Conservation (phyloP, 2,329 filamentous ascomycete genomes). For the Cladobotryum mycophilum region DNA sequence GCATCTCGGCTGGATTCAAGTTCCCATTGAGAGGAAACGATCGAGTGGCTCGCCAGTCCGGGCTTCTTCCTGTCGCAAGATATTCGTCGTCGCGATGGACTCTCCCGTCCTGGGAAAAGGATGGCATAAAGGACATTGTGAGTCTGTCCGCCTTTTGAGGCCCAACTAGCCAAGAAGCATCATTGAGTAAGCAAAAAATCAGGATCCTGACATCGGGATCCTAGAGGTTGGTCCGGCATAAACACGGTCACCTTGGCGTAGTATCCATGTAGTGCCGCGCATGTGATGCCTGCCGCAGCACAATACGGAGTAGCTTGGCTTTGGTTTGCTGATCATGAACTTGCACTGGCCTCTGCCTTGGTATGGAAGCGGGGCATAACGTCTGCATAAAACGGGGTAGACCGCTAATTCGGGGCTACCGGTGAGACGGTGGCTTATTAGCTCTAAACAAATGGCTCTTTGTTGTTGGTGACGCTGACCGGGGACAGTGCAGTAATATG, state of each 20-base stretch:
- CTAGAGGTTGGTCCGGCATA: constrained; percentile 4
- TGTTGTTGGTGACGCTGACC: no score
- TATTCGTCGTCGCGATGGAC: constrained; percentile 24
- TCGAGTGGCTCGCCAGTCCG: constrained; percentile 19
- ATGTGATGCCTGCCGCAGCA: constrained; percentile 18
- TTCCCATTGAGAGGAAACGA: constrained; percentile 17
- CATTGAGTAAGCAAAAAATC: constrained; percentile 3
- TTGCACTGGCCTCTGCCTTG: background rate
- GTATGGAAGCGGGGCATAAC: constrained; percentile 22
- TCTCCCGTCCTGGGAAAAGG: constrained; percentile 25
- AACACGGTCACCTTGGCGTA: constrained; percentile 7
- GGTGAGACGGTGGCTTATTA: constrained; percentile 1
- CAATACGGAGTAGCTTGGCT: background rate
- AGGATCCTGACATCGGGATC: constrained; percentile 7
- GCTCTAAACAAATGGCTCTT: no score
- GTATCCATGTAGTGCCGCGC: constrained; percentile 7
- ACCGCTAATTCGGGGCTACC: constrained; percentile 9
- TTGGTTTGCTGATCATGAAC: constrained; percentile 4
- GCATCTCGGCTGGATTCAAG: constrained; percentile 14
- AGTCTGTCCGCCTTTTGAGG: constrained; percentile 22
- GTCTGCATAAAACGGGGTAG: constrained; percentile 10
- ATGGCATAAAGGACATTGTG: constrained; percentile 36
- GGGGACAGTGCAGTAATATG: no score
- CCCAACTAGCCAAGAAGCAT: constrained; percentile 13
- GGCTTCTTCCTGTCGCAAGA: constrained; percentile 14